These are phyloP conservation scores for Phytophthora constricta DNA, from an alignment of 352 stramenopile genomes.

Conservation along the genomic window DNA sequence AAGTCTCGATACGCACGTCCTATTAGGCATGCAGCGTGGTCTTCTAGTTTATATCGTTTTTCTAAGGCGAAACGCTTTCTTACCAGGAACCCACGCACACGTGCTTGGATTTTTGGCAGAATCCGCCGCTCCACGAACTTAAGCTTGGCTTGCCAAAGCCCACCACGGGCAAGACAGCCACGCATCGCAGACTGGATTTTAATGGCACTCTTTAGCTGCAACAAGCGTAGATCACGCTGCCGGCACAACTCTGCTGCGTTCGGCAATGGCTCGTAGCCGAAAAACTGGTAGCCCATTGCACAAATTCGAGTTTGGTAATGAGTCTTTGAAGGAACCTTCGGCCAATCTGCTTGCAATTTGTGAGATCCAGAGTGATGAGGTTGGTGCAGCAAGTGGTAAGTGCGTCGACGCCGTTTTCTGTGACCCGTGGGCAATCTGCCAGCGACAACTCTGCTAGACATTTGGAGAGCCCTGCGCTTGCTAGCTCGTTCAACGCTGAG, in stretches of 20 bases:
- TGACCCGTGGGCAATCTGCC: constrained; percentile 71
- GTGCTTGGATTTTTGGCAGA: constrained; percentile 80
- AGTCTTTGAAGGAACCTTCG: constrained; percentile 78
- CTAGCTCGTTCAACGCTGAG: constrained; percentile 58
- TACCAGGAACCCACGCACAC: constrained; percentile 78
- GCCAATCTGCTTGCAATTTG: constrained; percentile 73
- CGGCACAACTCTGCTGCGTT: constrained; percentile 79
- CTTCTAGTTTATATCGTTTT: constrained; percentile 39
- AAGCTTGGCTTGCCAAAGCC: constrained; percentile 74
- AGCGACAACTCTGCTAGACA: constrained; percentile 64
- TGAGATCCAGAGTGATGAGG: constrained; percentile 89
- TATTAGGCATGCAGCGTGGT: constrained; percentile 48
- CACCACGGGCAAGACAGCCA: constrained; percentile 75
- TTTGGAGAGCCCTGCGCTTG: constrained; percentile 32
- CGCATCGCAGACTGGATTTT: constrained; percentile 87
- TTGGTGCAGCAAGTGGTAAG: constrained; percentile 69
- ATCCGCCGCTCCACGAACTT: constrained; percentile 67
- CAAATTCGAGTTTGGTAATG: constrained; percentile 77
- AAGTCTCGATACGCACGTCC: constrained; percentile 59
- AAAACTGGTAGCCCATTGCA: constrained; percentile 85
- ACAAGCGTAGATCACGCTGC: constrained; percentile 57
- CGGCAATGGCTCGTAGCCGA: constrained; percentile 86
- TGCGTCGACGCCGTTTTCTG: constrained; percentile 69
- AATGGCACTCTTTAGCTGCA: constrained; percentile 57
- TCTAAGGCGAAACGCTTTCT: constrained; percentile 51